Base-by-base conservation (phyloP, 2,329 filamentous ascomycete species). In the Pseudogymnoascus sp. region DNA sequence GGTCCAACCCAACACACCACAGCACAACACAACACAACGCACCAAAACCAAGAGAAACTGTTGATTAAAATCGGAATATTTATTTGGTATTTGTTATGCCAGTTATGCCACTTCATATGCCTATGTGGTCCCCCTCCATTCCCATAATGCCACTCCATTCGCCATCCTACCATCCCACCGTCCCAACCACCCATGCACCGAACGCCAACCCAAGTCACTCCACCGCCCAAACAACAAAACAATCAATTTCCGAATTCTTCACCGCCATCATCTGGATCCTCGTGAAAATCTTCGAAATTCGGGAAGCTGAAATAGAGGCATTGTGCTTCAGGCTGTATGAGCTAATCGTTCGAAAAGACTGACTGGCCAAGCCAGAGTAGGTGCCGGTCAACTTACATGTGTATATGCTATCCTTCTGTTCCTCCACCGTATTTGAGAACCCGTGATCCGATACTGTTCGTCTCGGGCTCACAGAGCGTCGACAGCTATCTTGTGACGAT, bases 281-380 rank as follows among this genome's bases (percentile, higher is more conserved):
- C 82, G 79, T 86, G 77, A 67, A 81, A 89, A 65, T 85, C 82
- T 70, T 90, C 88, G 73, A 89, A 90, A 73, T 83, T 88, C 14
- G 88, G 88, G 72, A 90, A 90, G 77, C 87, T 89, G 71, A 89
- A 86, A 75, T 90, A 90, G 66, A 84, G 59, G 59, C 59, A 38
- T 38, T 60, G 33, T 38, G 59, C 59, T 60, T 33, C 19, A 6
- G 35, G 16, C 14, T 56, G 50, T 56, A 10, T 56, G 50, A 56
- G 50, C 50, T 16, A 33, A 33, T 33, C 10, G 50, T 56, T 33
- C 28, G 16, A 35, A 12, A 12, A 16, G 3, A 50, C 19, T 11
- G 24, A 31, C 46, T 56, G 46, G n/a, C 46, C 7, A 1, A 19
- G 24, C 26, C 26, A 24, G 26, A 6, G 50, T 12, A 56, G 50